These are phyloP conservation scores for Dichomitus squalens DNA, from an alignment of 1,284 basidiomycete genomes.

Conservation along the genomic window DNA sequence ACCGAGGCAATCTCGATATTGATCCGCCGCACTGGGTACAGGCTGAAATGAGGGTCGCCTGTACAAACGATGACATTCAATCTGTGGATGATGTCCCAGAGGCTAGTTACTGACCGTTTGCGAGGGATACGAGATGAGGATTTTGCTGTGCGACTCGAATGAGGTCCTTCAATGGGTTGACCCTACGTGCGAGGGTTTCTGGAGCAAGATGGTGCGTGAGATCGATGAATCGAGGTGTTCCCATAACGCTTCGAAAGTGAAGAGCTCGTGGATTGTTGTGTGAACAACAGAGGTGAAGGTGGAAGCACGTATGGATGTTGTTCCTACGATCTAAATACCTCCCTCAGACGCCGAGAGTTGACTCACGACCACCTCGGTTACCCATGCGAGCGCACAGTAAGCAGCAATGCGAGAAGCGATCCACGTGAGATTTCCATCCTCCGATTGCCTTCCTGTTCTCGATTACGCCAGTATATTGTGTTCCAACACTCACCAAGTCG, in stretches of 20 bases:
- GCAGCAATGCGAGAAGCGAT: too few species aligned
- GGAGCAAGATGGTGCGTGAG: constrained; percentile 38
- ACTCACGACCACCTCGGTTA: too few species aligned
- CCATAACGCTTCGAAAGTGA: not conserved
- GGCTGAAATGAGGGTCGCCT: constrained; percentile 42
- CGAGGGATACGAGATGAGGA: constrained; percentile 39
- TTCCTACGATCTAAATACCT: not conserved
- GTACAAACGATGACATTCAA: too few species aligned
- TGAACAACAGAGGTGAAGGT: too few species aligned
- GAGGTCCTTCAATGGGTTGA: constrained; percentile 43
- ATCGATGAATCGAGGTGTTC: constrained; percentile 19
- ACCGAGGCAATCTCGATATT: constrained; percentile 41
- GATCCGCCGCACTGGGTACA: constrained; percentile 43
- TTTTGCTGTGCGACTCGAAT: constrained; percentile 34
- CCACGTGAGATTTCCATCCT: too few species aligned
- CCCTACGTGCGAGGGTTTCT: constrained; percentile 33
- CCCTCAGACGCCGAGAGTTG: not conserved
- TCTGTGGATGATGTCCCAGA: too few species aligned
- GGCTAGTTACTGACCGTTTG: constrained; percentile 35
- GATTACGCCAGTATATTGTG: too few species aligned
- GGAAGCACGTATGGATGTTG: not conserved
- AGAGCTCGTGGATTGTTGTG: not conserved
- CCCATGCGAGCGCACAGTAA: too few species aligned
- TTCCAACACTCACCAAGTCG: too few species aligned
- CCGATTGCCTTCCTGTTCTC: too few species aligned